These are phyloP conservation scores for Umbelopsis sp. DNA, from an alignment of 192 early-diverging fungal genomes.

Conservation along the genomic window DNA sequence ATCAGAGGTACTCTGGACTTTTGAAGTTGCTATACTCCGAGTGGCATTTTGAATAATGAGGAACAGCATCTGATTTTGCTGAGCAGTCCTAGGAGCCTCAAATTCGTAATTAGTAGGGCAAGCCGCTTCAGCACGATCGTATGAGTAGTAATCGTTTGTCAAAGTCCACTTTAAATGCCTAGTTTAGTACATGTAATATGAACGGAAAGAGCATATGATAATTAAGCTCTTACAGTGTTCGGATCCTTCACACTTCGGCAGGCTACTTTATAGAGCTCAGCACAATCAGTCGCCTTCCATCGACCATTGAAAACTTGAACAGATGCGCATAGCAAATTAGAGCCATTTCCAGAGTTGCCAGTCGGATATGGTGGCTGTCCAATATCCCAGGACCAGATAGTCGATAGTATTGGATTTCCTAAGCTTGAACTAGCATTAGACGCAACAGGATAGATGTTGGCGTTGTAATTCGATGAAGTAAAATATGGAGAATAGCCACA, in stretches of 20 bases:
- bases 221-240: conserved; percentile 1
- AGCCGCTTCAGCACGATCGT: conserved; percentile 10
- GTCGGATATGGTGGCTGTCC: background rate
- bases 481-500: conserved; percentile 30
- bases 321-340: conserved; percentile 14
- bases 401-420: conserved; percentile 5
- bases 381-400: conserved; percentile 38
- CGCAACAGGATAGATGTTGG: background rate
- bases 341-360: background rate
- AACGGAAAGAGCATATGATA: background rate
- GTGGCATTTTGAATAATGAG: background rate
- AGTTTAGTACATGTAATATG: background rate
- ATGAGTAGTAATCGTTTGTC: conserved; percentile 12
- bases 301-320: conserved; percentile 26
- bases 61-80: conserved; percentile 19
- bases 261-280: conserved; percentile 12
- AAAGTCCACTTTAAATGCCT: conserved; percentile 23
- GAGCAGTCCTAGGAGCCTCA: conserved; percentile 17
- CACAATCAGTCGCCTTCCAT: conserved; percentile 26
- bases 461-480: background rate
- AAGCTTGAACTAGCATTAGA: background rate
- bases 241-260: conserved; percentile 19
- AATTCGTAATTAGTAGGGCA: conserved; percentile 23
- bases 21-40: background rate
- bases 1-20: background rate